Conservation (phyloP, 768 basidiomycete species). For the Serpula lacrymans region DNA sequence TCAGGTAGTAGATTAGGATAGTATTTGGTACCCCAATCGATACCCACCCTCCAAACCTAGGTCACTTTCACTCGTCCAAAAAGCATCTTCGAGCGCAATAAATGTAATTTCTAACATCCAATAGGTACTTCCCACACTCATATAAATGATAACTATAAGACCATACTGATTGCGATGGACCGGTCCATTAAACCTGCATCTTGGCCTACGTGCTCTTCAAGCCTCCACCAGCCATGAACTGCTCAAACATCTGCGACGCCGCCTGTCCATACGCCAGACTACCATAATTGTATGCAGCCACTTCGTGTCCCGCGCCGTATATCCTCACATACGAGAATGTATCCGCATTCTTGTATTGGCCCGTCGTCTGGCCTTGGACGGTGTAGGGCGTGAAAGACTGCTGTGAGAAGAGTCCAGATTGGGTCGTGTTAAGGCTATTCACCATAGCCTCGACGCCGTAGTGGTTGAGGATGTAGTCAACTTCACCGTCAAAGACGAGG, state of each 20-base stretch:
- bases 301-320: conserved; percentile 58
- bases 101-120: too few species aligned
- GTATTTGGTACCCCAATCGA: too few species aligned
- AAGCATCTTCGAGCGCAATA: too few species aligned
- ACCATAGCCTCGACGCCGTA: conserved; percentile 59
- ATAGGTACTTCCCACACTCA: too few species aligned
- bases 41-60: too few species aligned
- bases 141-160: too few species aligned
- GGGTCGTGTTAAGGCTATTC: conserved; percentile 44
- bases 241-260: conserved; percentile 42
- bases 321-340: conserved; percentile 45
- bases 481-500: conserved; percentile 56
- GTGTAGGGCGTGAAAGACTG: conserved; percentile 46
- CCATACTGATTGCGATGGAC: too few species aligned
- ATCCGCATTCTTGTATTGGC: conserved; percentile 58
- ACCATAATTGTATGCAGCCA: conserved; percentile 47
- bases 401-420: conserved; percentile 37
- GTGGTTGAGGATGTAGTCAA: conserved; percentile 54
- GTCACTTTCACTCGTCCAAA: too few species aligned
- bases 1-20: too few species aligned
- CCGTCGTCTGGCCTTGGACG: conserved; percentile 47
- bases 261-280: conserved; percentile 38
- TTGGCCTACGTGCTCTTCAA: too few species aligned
- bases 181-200: too few species aligned
- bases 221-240: too few species aligned